phyloP scores from a whole-genome alignment of 495 filamentous ascomycete species.

The Neurospora africana region DNA sequence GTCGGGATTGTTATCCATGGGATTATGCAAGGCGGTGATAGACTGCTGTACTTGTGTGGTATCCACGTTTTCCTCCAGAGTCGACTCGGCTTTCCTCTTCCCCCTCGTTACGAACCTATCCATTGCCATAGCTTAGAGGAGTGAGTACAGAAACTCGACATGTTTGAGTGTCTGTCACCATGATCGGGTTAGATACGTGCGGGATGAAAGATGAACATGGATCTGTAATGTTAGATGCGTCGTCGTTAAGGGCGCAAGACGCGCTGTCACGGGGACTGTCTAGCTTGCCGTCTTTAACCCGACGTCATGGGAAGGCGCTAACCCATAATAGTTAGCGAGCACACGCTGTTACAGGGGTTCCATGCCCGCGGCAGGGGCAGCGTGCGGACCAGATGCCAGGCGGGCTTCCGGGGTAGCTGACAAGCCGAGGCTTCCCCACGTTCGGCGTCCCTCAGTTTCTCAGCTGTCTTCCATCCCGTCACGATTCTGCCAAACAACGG shows the following conservation, averaged over 20 bases:
- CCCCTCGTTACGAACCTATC: slow-evolving; percentile 34
- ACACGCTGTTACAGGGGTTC: neutral
- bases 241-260: neutral
- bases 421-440: slow-evolving; percentile 1
- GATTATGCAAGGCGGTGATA: neutral
- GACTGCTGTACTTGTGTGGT: neutral
- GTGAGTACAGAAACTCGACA: neutral
- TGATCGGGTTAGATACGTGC: neutral
- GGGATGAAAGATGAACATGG: neutral
- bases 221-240: slow-evolving; percentile 1
- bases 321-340: neutral
- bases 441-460: neutral
- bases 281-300: neutral
- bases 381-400: neutral
- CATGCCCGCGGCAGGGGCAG: neutral
- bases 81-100: slow-evolving; percentile 28
- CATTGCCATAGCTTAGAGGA: slow-evolving; percentile 16
- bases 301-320: neutral
- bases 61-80: neutral
- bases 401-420: neutral
- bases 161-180: neutral
- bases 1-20: neutral
- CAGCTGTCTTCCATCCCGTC: neutral
- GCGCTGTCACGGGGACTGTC: slow-evolving; percentile 9
- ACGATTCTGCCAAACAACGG: neutral